Percentiles rank a stretch among this genome's conserved stretches.
Conservation (phyloP, 768 basidiomycete species). For the Symmetrospora coprosmae region DNA sequence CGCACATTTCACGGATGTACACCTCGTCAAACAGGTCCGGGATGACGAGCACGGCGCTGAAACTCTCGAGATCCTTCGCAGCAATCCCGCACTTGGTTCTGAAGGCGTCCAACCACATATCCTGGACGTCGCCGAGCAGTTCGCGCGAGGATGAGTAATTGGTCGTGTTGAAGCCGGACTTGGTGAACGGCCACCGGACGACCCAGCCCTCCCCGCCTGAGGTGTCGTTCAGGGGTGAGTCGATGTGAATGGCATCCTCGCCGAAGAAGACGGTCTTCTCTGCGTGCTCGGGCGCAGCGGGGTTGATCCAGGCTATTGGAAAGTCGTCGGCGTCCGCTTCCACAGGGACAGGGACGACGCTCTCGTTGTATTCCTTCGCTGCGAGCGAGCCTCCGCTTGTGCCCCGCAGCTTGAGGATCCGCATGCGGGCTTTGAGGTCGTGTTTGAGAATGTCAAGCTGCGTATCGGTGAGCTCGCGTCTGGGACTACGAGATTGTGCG, state of each 20-base stretch:
- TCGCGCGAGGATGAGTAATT: conserved; percentile 53
- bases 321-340: conserved; percentile 70
- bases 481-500: background rate
- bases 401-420: conserved; percentile 53
- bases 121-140: conserved; percentile 62
- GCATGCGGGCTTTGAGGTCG: conserved; percentile 37
- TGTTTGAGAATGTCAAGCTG: conserved; percentile 49
- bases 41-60: conserved; percentile 71
- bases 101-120: conserved; percentile 52
- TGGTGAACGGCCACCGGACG: conserved; percentile 68
- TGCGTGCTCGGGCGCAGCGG: conserved; percentile 39
- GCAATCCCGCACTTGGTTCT: conserved; percentile 49
- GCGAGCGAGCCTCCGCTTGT: conserved; percentile 32
- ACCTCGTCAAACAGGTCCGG: conserved; percentile 78
- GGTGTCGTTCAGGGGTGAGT: conserved; percentile 52
- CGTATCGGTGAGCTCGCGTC: conserved; percentile 43
- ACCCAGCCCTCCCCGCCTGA: too few species aligned
- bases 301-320: conserved; percentile 69
- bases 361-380: conserved; percentile 51
- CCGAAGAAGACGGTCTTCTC: conserved; percentile 50
- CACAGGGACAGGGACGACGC: conserved; percentile 72
- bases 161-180: conserved; percentile 64
- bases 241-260: conserved; percentile 47
- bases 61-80: conserved; percentile 56
- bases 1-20: conserved; percentile 65